Percentiles rank a stretch among this genome's conserved stretches.
Evolutionary conservation across 495 filamentous ascomycete species (phyloP).

Genomic region (Diplogelasinospora grovesii): DNA sequence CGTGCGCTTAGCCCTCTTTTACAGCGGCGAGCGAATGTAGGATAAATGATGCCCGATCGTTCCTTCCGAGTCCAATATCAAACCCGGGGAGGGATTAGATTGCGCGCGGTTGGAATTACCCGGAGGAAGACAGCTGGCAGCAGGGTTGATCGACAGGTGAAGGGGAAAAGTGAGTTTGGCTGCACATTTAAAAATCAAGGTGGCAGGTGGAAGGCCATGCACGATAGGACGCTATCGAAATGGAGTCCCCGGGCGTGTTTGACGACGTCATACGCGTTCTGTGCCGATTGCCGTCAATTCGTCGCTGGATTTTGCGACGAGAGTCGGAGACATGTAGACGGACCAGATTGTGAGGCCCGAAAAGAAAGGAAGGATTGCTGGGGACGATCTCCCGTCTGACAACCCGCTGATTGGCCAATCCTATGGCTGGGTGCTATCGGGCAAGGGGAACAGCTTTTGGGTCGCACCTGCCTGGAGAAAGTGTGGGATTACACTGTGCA

Average conservation of each 20-base stretch:
- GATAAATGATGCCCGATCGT: conserved; percentile 7
- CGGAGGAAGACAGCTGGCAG: conserved; percentile 14
- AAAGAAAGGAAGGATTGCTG: not conserved
- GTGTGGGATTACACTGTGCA: not conserved
- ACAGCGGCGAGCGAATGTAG: not conserved
- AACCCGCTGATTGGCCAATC: not conserved
- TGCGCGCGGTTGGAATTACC: conserved; percentile 20
- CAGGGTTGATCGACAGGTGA: not conserved
- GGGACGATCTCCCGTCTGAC: too few species aligned
- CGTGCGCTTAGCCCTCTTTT: too few species aligned
- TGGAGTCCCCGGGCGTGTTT: too few species aligned
- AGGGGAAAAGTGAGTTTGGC: not conserved
- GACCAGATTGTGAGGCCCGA: not conserved
- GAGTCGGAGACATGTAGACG: too few species aligned
- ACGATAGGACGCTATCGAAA: not conserved
- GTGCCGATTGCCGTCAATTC: too few species aligned
- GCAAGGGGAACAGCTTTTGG: too few species aligned
- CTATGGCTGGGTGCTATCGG: too few species aligned
- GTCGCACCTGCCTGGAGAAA: too few species aligned
- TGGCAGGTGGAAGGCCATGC: too few species aligned
- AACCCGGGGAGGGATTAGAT: conserved; percentile 1
- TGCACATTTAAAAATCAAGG: too few species aligned
- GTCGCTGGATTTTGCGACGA: too few species aligned
- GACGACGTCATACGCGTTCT: too few species aligned
- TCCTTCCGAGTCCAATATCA: conserved; percentile 3